A percentile compares a stretch with the other conserved stretches of the same genome.
These are phyloP conservation scores for Paraleonurus japonicus DNA, from an alignment of 257 asterid genomes.

Conservation along the genomic window DNA sequence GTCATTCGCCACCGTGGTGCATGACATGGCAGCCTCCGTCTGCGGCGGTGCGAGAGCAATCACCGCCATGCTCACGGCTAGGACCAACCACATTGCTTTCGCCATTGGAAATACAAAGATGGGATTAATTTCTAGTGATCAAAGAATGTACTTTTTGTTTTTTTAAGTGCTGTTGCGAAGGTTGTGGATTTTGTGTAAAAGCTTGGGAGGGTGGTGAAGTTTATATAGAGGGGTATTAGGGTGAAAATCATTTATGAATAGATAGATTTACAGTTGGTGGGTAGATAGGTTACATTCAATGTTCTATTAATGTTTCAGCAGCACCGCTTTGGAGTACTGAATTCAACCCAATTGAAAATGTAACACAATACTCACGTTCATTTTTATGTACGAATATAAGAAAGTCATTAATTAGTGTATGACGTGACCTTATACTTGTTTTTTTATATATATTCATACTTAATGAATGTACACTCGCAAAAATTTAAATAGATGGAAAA, in stretches of 20 bases:
- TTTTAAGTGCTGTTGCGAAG: background rate
- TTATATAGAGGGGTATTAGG: constrained; percentile 31
- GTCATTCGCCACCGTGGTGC: constrained; percentile 30
- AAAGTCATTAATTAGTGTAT: too few species aligned
- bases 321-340: background rate
- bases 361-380: too few species aligned
- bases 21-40: constrained; percentile 41
- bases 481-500: too few species aligned
- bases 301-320: constrained; percentile 21
- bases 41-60: constrained; percentile 22
- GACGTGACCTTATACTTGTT: too few species aligned
- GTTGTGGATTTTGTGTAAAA: background rate
- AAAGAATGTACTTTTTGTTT: background rate
- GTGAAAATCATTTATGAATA: constrained; percentile 19
- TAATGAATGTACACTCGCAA: too few species aligned
- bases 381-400: too few species aligned
- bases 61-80: constrained; percentile 29
- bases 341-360: background rate
- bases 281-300: constrained; percentile 34
- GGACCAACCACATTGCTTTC: constrained; percentile 27
- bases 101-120: constrained; percentile 23
- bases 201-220: constrained; percentile 10
- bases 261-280: constrained; percentile 23
- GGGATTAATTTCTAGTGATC: background rate
- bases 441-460: too few species aligned